Evolutionary conservation across 2,329 filamentous ascomycete genomes (phyloP).

Genomic region (Cladosporium sp.): DNA sequence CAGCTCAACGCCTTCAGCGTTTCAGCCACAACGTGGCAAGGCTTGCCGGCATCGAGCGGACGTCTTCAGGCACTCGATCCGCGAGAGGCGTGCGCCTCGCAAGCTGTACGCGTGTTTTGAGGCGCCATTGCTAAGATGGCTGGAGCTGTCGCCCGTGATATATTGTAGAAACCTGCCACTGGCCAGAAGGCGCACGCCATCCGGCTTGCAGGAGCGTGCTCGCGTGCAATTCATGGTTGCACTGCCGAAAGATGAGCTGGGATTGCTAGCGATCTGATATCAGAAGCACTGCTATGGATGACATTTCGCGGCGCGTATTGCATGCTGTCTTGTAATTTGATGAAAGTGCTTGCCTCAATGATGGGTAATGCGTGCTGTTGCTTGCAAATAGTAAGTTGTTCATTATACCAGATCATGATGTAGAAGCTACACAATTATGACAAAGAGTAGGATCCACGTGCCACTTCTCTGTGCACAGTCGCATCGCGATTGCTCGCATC

Average conservation of each 20-base stretch:
- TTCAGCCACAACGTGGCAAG: slow-evolving; percentile 1
- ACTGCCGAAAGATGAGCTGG: not conserved
- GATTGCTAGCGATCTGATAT: not conserved
- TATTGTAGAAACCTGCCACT: not conserved
- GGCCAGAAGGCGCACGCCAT: slow-evolving; percentile 7
- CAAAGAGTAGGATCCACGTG: not conserved
- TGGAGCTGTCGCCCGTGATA: not conserved
- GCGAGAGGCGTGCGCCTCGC: not conserved
- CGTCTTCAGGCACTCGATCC: not conserved
- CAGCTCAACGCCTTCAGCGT: not conserved
- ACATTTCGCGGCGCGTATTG: not conserved
- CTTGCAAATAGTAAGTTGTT: not conserved
- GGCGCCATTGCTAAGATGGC: slow-evolving; percentile 2
- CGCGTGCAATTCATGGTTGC: not conserved
- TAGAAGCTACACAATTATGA: slow-evolving; percentile 4
- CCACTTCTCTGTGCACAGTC: not conserved
- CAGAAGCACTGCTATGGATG: not conserved
- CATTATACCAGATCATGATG: slow-evolving; percentile 1
- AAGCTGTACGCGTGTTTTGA: not conserved
- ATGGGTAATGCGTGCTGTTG: not conserved
- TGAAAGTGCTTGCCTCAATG: not conserved
- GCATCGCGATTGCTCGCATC: not conserved
- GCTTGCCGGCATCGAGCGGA: not conserved
- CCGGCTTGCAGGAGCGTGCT: not conserved
- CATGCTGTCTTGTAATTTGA: not conserved